A percentile compares a stretch with the other conserved stretches of the same genome.
These are phyloP conservation scores for Thalassiosira sp. DNA, from an alignment of 352 stramenopile genomes.

Conservation along the genomic window DNA sequence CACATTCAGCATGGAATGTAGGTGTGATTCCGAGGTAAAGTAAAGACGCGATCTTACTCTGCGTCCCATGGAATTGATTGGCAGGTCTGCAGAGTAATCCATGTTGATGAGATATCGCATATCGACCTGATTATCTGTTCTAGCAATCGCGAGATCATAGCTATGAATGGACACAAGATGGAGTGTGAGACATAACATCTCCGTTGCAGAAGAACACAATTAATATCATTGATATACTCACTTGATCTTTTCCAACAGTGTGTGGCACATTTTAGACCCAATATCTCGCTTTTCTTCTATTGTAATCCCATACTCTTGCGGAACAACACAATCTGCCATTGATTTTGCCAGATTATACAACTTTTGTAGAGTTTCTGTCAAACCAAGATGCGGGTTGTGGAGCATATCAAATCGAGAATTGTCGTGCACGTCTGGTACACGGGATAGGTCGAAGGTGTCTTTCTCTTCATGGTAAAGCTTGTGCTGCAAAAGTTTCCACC, in stretches of 20 bases:
- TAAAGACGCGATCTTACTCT: slow-evolving; percentile 98
- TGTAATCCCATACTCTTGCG: slow-evolving; percentile 94
- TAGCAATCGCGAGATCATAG: slow-evolving; percentile 81
- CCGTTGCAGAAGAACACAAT: background rate
- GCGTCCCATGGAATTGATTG: slow-evolving; percentile 95
- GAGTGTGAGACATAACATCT: slow-evolving; percentile 1
- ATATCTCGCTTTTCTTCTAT: slow-evolving; percentile 93
- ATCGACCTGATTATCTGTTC: slow-evolving; percentile 84
- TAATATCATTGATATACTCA: slow-evolving; percentile 63
- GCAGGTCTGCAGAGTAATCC: slow-evolving; percentile 88
- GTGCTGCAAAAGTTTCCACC: slow-evolving; percentile 90
- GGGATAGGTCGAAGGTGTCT: slow-evolving; percentile 90
- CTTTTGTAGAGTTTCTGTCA: slow-evolving; percentile 88
- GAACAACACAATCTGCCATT: slow-evolving; percentile 96
- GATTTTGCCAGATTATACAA: slow-evolving; percentile 92
- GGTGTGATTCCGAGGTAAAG: slow-evolving; percentile 98
- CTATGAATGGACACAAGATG: slow-evolving; percentile 21
- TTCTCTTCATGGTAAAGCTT: slow-evolving; percentile 81
- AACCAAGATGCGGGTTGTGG: slow-evolving; percentile 93
- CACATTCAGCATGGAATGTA: slow-evolving; percentile 97
- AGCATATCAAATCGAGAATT: slow-evolving; percentile 97
- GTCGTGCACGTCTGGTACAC: slow-evolving; percentile 97
- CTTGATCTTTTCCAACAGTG: slow-evolving; percentile 98
- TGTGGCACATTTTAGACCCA: slow-evolving; percentile 93
- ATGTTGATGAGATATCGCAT: slow-evolving; percentile 89